Base-by-base conservation (phyloP, 2,329 filamentous ascomycete species). In the Clonostachys rosea region DNA sequence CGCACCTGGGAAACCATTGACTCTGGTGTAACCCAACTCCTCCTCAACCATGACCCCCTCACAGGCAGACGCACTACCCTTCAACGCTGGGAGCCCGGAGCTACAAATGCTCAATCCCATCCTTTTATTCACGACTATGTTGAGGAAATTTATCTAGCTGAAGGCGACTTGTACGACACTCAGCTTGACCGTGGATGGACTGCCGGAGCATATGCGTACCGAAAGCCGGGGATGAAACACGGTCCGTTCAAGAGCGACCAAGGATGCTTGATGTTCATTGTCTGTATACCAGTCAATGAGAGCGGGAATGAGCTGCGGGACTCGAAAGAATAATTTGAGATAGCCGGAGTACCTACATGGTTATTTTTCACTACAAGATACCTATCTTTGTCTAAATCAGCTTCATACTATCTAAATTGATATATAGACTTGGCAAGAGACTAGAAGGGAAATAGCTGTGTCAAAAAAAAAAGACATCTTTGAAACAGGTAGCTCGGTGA, bases 161-260 rank as follows among this genome's bases (percentile, higher is more conserved):
- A 65, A 34, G 65, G 64, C 13, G 62, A 64, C 39, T 48, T 69
- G 45, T 58, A 57, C 48, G 65, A 68, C 52, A 52, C 56, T 37
- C 56, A 54, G 14, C 54, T 66, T 9, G 50, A 47, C 16, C 52
- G 59, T 45, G 50, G 56, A 9, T 70, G 61, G 61, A 49, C 57
- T 12, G 57, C 60, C 43, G 65, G 66, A 36, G 57, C 62, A 5
- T 70, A 69, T 59, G 67, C 65, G 13, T 69, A 69, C 51, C 60
- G 66, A 17, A 58, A 64, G 43, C 64, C 66, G 13, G 65, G 64
- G 10, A 69, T 67, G 66, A 52, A 63, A 49, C 64, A 69, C 56
- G 67, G 67, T 1, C 67, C 64, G 12, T 69, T 67, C 48, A 52
- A 50, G 46, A 63, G 59, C 24, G 53, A 58, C 34, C 43, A 57